Conservation (phyloP, 352 stramenopile genomes). For the Phytophthora vignae region DNA sequence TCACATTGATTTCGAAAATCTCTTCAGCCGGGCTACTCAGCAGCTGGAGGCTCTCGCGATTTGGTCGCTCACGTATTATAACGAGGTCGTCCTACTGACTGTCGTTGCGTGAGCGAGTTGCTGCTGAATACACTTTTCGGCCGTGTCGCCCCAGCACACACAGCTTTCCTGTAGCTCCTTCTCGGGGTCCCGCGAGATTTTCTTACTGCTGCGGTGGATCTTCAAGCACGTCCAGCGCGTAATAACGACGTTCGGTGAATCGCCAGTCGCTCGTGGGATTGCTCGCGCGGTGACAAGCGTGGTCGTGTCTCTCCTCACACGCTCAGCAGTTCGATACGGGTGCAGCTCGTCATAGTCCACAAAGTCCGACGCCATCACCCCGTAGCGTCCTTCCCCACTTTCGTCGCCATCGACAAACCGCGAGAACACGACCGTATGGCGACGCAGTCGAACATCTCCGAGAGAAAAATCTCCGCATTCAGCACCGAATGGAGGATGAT, state of each 20-base stretch:
- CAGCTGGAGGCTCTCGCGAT: not conserved
- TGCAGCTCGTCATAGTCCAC: conserved; percentile 54
- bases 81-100: not conserved
- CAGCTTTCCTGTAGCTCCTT: conserved; percentile 26
- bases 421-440: conserved; percentile 31
- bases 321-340: conserved; percentile 39
- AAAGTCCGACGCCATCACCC: conserved; percentile 28
- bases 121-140: conserved; percentile 11
- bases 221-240: conserved; percentile 36
- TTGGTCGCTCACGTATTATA: too few relatives aligned
- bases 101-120: conserved; percentile 12
- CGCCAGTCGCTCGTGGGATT: not conserved
- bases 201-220: not conserved
- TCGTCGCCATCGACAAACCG: conserved; percentile 6
- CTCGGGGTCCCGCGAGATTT: conserved; percentile 10
- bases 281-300: conserved; percentile 15
- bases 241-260: conserved; percentile 8
- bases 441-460: conserved; percentile 52
- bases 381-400: conserved; percentile 4
- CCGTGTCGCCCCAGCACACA: conserved; percentile 28
- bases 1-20: too few relatives aligned
- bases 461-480: conserved; percentile 65
- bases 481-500: conserved; percentile 38
- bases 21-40: too few relatives aligned
- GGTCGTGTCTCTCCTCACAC: conserved; percentile 43